Evolutionary conservation across 352 stramenopile species (phyloP), one percentile per base, ranked within the genome.

Genomic region (Globisporangium canariense): DNA sequence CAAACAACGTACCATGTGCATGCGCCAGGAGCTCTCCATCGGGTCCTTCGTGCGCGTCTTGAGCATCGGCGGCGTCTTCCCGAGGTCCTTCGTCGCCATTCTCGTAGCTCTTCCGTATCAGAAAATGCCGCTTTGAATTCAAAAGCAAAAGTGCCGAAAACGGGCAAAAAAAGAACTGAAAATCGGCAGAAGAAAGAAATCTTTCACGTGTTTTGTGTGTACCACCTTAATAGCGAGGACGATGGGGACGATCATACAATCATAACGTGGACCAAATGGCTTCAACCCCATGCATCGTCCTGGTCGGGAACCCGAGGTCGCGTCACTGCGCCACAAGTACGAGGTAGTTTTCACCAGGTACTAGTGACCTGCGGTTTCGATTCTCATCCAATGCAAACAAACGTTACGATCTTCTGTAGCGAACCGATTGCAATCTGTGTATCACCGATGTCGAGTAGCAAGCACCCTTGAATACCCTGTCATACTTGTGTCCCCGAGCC

Each of bases 1-100:
- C n/a, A 28, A 28, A 0, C 28, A 10, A 55, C 52, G 51, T 60
- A 92, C 83, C 87, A 96, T 94, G 70, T 96, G 85, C 68, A 77
- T 83, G 47, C 83, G 83, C 87, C 87, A 96, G 34, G 83, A 91
- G 75, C 85, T 94, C 58, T 96, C 81, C 10, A 96, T 79, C 28
- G 87, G 87, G 60, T 96, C 87, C 76, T 90, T 91, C 18, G 82
- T 86, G 73, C 71, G 78, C 70, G 79, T 89, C 74, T 79, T 88
- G 49, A 89, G 76, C 67, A 89, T 68, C 58, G 74, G 65, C 60
- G 81, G 81, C 46, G 66, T 67, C 63, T 74, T 82, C 43, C 45
- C 49, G 18, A 49, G 41, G 46, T 70, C 62, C 47, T 65, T 62
- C 22, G 45, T 41, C 14, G 43, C 58, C 61, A 66, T 66, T 18